These are phyloP conservation scores for Hypoxylon lenormandii DNA, from an alignment of 495 filamentous ascomycete genomes.

Conservation along the genomic window DNA sequence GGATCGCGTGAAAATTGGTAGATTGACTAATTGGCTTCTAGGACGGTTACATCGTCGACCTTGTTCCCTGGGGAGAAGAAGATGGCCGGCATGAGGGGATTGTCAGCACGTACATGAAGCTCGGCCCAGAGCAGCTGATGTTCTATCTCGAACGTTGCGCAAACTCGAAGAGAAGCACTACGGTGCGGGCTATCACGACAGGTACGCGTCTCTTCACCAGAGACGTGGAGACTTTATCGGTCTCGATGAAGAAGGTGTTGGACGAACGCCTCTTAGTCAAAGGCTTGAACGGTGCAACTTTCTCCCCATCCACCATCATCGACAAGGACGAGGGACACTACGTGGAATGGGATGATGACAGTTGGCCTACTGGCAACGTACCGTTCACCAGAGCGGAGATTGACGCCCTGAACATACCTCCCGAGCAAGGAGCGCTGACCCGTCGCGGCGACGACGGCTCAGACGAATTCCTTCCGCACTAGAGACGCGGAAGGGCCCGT, in stretches of 20 bases:
- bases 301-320: constrained; percentile 1
- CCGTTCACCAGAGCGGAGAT: neutral
- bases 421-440: neutral
- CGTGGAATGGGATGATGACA: constrained; percentile 23
- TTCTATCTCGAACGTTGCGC: constrained; percentile 50
- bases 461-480: neutral
- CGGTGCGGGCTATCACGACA: constrained; percentile 39
- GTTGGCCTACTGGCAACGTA: constrained; percentile 14
- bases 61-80: constrained; percentile 54
- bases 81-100: constrained; percentile 48
- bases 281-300: neutral
- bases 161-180: constrained; percentile 47
- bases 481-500: neutral
- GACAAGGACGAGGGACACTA: no score
- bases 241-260: constrained; percentile 38
- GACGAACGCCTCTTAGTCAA: constrained; percentile 30
- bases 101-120: constrained; percentile 56
- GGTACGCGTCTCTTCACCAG: constrained; percentile 35
- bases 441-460: constrained; percentile 26
- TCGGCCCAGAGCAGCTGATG: constrained; percentile 53
- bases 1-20: neutral
- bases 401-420: neutral
- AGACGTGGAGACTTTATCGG: constrained; percentile 41
- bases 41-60: constrained; percentile 35
- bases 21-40: constrained; percentile 23